Percentiles rank a stretch among this genome's conserved stretches.
These are phyloP conservation scores for Digitaria exilis DNA, from an alignment of 202 grass and related monocot species.

Conservation along the genomic window DNA sequence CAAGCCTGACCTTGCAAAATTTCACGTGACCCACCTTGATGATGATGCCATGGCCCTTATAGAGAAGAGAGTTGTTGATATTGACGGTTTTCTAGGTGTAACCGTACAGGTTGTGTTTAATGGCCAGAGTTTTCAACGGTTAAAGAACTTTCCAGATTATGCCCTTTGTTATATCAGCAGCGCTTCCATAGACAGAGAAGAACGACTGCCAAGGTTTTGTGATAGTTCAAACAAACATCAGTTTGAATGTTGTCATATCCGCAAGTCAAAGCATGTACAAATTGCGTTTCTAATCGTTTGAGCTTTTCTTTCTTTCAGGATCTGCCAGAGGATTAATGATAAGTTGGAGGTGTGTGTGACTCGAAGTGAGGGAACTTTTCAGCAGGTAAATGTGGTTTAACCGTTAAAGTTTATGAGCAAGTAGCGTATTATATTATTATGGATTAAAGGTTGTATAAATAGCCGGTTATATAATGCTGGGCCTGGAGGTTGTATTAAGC, in stretches of 20 bases:
- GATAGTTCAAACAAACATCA: background rate
- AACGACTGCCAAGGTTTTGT: slow-evolving; percentile 36
- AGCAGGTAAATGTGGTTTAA: slow-evolving; percentile 50
- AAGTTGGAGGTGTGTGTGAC: slow-evolving; percentile 75
- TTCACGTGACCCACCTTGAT: slow-evolving; percentile 75
- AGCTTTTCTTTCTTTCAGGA: slow-evolving; percentile 41
- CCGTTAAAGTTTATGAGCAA: background rate
- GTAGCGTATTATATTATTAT: background rate
- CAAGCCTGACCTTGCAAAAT: slow-evolving; percentile 85
- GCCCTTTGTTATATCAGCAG: background rate
- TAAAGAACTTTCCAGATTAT: slow-evolving; percentile 23
- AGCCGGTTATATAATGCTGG: no score
- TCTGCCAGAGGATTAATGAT: slow-evolving; percentile 62
- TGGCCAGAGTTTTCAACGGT: slow-evolving; percentile 44
- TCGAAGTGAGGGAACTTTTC: slow-evolving; percentile 78
- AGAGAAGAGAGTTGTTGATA: slow-evolving; percentile 83
- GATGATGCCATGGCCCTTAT: slow-evolving; percentile 76
- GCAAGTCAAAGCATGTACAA: background rate
- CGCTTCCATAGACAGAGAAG: background rate
- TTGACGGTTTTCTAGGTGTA: slow-evolving; percentile 72
- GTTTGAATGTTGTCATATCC: background rate
- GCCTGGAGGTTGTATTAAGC: no score
- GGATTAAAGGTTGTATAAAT: no score
- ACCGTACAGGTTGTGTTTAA: slow-evolving; percentile 80
- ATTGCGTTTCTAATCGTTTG: background rate